These are phyloP conservation scores for Aphanomyces cochlioides DNA, from an alignment of 352 stramenopile species.

Conservation along the genomic window DNA sequence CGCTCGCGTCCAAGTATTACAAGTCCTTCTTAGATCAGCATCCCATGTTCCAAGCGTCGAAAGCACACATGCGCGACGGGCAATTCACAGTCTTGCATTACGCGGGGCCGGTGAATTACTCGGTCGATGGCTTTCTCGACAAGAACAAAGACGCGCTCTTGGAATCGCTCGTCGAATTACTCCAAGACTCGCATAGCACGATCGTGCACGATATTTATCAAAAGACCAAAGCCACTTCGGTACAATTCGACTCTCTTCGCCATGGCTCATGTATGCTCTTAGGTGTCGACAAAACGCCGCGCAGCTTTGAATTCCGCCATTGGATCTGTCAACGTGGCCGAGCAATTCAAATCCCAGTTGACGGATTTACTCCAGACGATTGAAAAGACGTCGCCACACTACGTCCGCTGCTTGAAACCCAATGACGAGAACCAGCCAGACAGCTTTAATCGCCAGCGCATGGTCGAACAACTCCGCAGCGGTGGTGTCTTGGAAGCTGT, in stretches of 20 bases:
- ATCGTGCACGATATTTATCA: conserved; percentile 23
- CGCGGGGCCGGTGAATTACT: conserved; percentile 77
- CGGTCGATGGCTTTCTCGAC: conserved; percentile 71
- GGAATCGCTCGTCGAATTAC: conserved; percentile 34
- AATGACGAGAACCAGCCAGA: conserved; percentile 87
- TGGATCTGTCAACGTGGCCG: conserved; percentile 66
- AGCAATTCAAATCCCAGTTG: conserved; percentile 94
- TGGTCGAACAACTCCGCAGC: conserved; percentile 82
- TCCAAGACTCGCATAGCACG: neutral
- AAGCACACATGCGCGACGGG: conserved; percentile 47
- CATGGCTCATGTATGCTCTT: neutral
- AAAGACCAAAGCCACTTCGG: neutral
- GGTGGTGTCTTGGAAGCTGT: conserved; percentile 85
- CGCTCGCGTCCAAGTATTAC: conserved; percentile 60
- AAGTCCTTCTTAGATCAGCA: conserved; percentile 58
- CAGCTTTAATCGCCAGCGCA: conserved; percentile 67
- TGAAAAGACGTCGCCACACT: conserved; percentile 93
- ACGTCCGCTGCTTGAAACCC: conserved; percentile 98
- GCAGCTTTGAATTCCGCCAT: conserved; percentile 51
- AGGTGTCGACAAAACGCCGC: conserved; percentile 7
- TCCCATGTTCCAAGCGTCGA: conserved; percentile 42
- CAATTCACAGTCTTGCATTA: conserved; percentile 87
- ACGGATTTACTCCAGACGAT: conserved; percentile 92
- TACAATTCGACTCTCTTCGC: neutral
- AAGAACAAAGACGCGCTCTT: conserved; percentile 91